Evolutionary conservation across 1,139 yeast genomes (phyloP), one percentile per base, ranked within the genome.

Genomic region (Pichia sp.): DNA sequence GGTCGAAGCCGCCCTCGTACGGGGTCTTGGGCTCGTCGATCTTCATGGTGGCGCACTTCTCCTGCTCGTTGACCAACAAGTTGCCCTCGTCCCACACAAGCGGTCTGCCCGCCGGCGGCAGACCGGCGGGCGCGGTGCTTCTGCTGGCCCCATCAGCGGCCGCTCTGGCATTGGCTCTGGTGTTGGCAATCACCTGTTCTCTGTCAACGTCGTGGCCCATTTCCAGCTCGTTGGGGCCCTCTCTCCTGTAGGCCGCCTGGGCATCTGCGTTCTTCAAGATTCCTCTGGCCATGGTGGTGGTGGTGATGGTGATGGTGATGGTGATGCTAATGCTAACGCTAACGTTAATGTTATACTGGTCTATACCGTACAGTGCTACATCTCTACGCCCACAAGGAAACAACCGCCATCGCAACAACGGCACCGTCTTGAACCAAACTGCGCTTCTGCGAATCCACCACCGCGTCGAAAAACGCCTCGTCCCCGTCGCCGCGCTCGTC

Each of bases 11-110:
- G 25, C 96, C 96, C 65, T 88, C 96, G 66, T 87, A 93, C 3
- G 99, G 99, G 2, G 99, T 93, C 73, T 93, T 93, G 39, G 99
- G 99, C 69, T 93, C 99, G 62, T 89, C 96, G 49, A 93, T 90
- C 67, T 81, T 80, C 91, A 85, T 85, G 44, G 88, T 84, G 36
- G 91, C 80, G 33, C 77, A 71, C 66, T 84, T 82, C 60, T 83
- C 88, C 63, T 79, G 84, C 65, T 86, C 93, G 22, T 85, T 77
- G 54, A 80, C 70, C 60, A 81, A 74, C 55, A 86, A 70, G 60
- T 84, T 85, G 52, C 82, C 72, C 62, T 86, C 93, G 65, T 86
- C 91, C 91, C 93, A 86, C 14, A 19, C 41, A 10, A 36, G 16
- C 2, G 41, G 41, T 11, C 19, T 6, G 19, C 38, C 30, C 4